Conservation (phyloP, 176 grass and related monocot genomes). For the Aegilops tauschii region DNA sequence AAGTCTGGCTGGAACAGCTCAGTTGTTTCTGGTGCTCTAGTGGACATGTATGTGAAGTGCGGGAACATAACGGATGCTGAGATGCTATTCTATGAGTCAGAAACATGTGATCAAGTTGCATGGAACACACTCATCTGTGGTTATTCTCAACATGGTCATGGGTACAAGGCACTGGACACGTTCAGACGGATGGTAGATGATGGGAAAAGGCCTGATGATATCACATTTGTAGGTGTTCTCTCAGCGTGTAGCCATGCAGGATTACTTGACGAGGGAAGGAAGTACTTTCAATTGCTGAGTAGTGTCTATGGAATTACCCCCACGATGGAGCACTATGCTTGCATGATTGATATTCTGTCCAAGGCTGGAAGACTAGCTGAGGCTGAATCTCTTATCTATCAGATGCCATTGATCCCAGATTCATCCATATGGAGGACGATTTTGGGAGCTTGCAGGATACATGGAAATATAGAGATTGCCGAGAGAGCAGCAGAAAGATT, state of each 20-base stretch:
- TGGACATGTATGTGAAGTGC: conserved; percentile 46
- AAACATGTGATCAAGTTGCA: conserved; percentile 28
- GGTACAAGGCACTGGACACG: conserved; percentile 26
- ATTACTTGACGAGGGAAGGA: conserved; percentile 38
- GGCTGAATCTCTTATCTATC: conserved; percentile 33
- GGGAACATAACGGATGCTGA: conserved; percentile 28
- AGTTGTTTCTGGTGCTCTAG: conserved; percentile 28
- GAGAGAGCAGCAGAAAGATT: conserved; percentile 35
- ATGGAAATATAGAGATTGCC: conserved; percentile 42
- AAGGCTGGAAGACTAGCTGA: conserved; percentile 39
- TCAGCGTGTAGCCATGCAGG: conserved; percentile 49
- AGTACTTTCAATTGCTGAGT: conserved; percentile 30
- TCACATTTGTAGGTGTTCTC: conserved; percentile 38
- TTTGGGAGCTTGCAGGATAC: conserved; percentile 36
- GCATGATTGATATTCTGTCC: conserved; percentile 24
- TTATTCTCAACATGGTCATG: conserved; percentile 29
- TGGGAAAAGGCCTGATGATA: conserved; percentile 37
- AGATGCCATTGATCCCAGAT: conserved; percentile 31
- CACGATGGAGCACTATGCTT: conserved; percentile 35
- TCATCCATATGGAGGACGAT: conserved; percentile 32
- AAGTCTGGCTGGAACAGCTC: conserved; percentile 34
- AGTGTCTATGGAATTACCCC: conserved; percentile 31
- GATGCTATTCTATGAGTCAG: conserved; percentile 22
- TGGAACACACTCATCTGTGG: conserved; percentile 44
- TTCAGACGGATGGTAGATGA: conserved; percentile 37